These are phyloP conservation scores for Xerocomus spinulosus DNA, from an alignment of 768 basidiomycete species.

Conservation along the genomic window DNA sequence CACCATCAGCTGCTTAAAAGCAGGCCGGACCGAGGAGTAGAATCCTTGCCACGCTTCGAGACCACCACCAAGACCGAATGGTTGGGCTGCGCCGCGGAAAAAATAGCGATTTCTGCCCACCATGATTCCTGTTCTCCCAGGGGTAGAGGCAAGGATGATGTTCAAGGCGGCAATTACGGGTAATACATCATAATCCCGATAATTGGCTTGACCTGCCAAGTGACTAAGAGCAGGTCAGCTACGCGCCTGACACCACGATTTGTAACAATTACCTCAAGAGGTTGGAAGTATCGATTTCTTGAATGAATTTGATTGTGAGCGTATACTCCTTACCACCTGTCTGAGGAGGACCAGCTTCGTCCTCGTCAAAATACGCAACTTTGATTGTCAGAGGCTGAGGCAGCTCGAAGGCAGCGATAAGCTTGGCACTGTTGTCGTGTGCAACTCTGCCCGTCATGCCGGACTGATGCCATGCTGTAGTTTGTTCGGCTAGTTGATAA, in stretches of 20 bases:
- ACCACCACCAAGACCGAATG: slow-evolving; percentile 43
- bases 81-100: slow-evolving; percentile 35
- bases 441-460: slow-evolving; percentile 40
- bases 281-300: slow-evolving; percentile 41
- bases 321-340: slow-evolving; percentile 39
- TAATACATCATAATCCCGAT: slow-evolving; percentile 40
- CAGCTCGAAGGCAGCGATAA: slow-evolving; percentile 39
- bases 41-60: slow-evolving; percentile 57
- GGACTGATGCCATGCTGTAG: slow-evolving; percentile 38
- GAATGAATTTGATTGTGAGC: slow-evolving; percentile 39
- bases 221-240: slow-evolving; percentile 34
- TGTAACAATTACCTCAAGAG: slow-evolving; percentile 35
- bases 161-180: slow-evolving; percentile 50
- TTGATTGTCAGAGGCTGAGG: slow-evolving; percentile 40
- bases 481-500: slow-evolving; percentile 45
- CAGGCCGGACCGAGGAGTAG: slow-evolving; percentile 38
- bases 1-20: slow-evolving; percentile 45
- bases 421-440: slow-evolving; percentile 44
- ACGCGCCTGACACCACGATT: background rate
- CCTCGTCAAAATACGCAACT: slow-evolving; percentile 44
- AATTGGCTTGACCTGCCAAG: slow-evolving; percentile 40
- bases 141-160: slow-evolving; percentile 41
- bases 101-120: slow-evolving; percentile 53
- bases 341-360: slow-evolving; percentile 32
- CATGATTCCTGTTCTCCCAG: slow-evolving; percentile 46